Evolutionary conservation across 176 grass and related monocot genomes (phyloP).

Genomic region (Typha latifolia): DNA sequence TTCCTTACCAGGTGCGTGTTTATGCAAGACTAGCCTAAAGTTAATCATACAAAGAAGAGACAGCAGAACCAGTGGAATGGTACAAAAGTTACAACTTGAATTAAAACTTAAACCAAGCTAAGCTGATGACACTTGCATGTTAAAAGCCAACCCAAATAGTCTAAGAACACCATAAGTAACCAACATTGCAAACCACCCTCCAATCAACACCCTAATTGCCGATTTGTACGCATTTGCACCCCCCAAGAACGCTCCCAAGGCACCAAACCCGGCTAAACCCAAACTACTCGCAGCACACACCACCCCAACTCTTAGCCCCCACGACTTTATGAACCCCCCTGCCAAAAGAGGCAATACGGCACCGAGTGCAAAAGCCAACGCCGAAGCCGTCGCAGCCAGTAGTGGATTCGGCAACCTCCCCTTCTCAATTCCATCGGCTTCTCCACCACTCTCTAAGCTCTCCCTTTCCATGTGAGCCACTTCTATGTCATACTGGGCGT

Average conservation of each 20-base stretch:
- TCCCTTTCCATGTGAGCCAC: slow-evolving; percentile 31
- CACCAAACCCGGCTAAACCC: slow-evolving; percentile 56
- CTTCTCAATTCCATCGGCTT: background rate
- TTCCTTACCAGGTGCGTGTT: too few relatives aligned
- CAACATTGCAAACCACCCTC: slow-evolving; percentile 87
- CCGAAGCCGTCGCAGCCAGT: slow-evolving; percentile 59
- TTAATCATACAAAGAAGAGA: too few relatives aligned
- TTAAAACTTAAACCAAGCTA: background rate
- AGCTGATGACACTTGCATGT: slow-evolving; percentile 34
- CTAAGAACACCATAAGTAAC: slow-evolving; percentile 69
- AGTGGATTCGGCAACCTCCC: slow-evolving; percentile 61
- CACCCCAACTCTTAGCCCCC: slow-evolving; percentile 25
- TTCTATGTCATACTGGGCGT: slow-evolving; percentile 88
- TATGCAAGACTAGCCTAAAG: too few relatives aligned
- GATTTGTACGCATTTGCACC: slow-evolving; percentile 36
- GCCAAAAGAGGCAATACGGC: slow-evolving; percentile 53
- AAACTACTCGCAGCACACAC: slow-evolving; percentile 50
- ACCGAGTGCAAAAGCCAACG: slow-evolving; percentile 64
- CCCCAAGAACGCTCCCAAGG: slow-evolving; percentile 47
- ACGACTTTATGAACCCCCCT: slow-evolving; percentile 40
- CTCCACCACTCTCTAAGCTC: background rate
- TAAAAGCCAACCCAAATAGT: slow-evolving; percentile 35
- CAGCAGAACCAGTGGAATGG: too few relatives aligned
- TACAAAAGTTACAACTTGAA: too few relatives aligned
- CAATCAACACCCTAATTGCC: slow-evolving; percentile 47